phyloP scores from a whole-genome alignment of 495 filamentous ascomycete species.

The Trichocladium antarcticum region DNA sequence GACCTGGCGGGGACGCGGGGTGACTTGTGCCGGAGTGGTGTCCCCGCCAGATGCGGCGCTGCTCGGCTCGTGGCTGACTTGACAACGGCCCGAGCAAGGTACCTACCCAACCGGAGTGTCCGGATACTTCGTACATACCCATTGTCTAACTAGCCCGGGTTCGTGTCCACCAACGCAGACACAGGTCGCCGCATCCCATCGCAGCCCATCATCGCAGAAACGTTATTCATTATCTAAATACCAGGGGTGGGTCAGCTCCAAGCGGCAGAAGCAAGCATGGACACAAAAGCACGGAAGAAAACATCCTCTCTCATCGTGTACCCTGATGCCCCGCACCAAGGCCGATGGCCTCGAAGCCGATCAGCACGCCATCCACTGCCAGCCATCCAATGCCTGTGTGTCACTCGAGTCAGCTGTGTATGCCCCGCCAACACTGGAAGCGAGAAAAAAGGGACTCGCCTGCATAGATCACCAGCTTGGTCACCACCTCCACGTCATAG shows the following conservation, averaged over 20 bases:
- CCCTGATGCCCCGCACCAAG: slow-evolving; percentile 34
- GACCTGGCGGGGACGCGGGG: no score
- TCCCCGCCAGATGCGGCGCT: no score
- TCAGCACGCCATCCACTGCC: slow-evolving; percentile 54
- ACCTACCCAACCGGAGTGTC: no score
- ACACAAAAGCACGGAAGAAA: not conserved
- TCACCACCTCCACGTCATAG: slow-evolving; percentile 96
- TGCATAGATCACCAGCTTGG: slow-evolving; percentile 89
- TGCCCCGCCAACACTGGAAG: not conserved
- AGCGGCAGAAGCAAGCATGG: not conserved
- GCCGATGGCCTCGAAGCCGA: slow-evolving; percentile 56
- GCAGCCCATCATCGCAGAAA: not conserved
- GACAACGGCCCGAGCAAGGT: no score
- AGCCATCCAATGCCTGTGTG: slow-evolving; percentile 61
- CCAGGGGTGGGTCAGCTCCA: not conserved
- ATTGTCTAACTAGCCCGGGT: no score
- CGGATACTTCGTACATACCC: no score
- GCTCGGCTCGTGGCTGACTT: no score
- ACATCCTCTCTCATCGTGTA: slow-evolving; percentile 2
- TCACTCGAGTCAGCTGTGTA: not conserved
- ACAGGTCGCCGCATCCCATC: no score
- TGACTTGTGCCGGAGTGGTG: not conserved
- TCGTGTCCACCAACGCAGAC: not conserved
- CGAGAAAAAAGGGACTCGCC: slow-evolving; percentile 40
- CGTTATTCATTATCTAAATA: not conserved